Evolutionary conservation across 1,284 basidiomycete species (phyloP), one percentile per base, ranked within the genome.

Genomic region (Moesziomyces antarcticus): DNA sequence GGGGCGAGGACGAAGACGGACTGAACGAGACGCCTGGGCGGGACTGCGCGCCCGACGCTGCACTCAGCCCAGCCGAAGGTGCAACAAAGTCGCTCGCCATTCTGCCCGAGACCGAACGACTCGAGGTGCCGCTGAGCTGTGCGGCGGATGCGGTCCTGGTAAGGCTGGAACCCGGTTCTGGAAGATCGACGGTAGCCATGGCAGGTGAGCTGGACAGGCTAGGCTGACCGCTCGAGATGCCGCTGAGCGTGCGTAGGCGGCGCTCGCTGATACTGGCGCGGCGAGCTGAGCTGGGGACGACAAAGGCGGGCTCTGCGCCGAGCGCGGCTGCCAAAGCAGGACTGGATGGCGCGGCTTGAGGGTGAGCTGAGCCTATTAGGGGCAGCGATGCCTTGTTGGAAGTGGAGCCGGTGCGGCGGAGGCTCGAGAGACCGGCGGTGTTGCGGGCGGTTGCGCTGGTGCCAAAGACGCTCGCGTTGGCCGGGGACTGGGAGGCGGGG

Each of bases 401-500:
- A 16, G 35, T 16, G 13, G 72, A 74, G 1, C 55, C 66, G 1
- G 67, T 73, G 20, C 75, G 53, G 13, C 78, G 52, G 14, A 80
- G 47, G 25, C 74, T 78, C 7, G 78, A 78, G 3, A 80, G 69
- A 5, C 78, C 78, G 1, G 78, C 78, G n/a, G 75, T 51, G 27
- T 75, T 67, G 8, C 70, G 63, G 8, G 68, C 68, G 5, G 74
- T 52, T 13, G 71, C 57, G 41, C 67, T 69, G 1, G 74, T 64
- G 55, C 70, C 73, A 54, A 80, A 80, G 3, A 78, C 76, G 64
- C 76, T 80, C 8, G 60, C 22, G 14, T 50, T 56, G 24, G 55
- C 69, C 5, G 75, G 70, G 8, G 75, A 73, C 20, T 68, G 65
- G 1, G 71, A 69, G 20, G 57, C 21, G 41, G 37, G 22, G 16